Base-by-base conservation (phyloP, 2,329 filamentous ascomycete genomes). In the Aspergillus novoparasiticus region DNA sequence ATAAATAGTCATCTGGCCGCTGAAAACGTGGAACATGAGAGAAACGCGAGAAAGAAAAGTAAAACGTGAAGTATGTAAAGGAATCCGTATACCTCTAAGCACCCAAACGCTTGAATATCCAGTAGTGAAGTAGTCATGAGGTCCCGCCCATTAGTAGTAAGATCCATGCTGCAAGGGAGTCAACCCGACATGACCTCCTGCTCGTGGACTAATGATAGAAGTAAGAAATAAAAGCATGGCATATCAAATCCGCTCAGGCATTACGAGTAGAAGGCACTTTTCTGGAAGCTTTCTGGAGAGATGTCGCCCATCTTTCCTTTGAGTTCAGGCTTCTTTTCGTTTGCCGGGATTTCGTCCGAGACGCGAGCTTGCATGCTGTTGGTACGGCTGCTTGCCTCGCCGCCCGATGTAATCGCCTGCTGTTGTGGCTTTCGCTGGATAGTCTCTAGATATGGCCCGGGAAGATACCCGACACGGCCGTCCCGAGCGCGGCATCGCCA, bases 401-500 rank as follows among this genome's bases (percentile, higher is more conserved):
- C 77, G 23, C 75, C 76, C 1, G 76, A 71, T 2, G 79, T 81
- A 65, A 82, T 79, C 26, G 79, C 77, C 54, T 82, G 80, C 63
- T 82, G 77, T 6, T 71, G 71, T 12, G 77, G 78, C 64, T 82
- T 81, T 59, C 87, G 80, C 73, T 89, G 85, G 56, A 95, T 89
- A 0, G 84, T 86, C 79, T 97, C 93, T 32, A 99, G 85, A 73
- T 97, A 99, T 1, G 93, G 94, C 1, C 90, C 89, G 2, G 96
- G 95, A 6, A 99, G 85, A 75, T 98, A 99, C 9, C 95, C 95
- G 71, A 97, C 89, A 30, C 93, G 86, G 53, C 93, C 94, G 75
- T 98, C 93, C 64, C 95, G 86, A 16, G 94, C 91, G 60, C 95
- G 87, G 79, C 96, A 99, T 68, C 90, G 89, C 95, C 95, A 99